Percentiles rank a stretch among this genome's conserved stretches.
phyloP scores from a whole-genome alignment of 768 basidiomycete species.

The Lactarius evosmus region DNA sequence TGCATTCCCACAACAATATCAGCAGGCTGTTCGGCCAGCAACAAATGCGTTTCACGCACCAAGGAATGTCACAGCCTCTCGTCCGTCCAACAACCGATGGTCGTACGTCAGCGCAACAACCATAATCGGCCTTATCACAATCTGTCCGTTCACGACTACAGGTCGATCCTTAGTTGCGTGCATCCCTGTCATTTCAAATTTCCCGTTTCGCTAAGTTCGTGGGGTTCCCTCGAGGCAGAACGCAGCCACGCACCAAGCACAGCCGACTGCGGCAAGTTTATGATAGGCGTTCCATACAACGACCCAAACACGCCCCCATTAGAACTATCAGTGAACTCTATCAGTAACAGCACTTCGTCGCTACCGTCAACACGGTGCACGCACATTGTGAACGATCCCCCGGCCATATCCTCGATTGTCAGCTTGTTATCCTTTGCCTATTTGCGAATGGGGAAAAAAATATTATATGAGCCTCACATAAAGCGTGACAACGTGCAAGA shows the following conservation, averaged over 20 bases:
- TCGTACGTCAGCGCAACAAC: constrained; percentile 92
- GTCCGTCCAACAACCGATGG: constrained; percentile 90
- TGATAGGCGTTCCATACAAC: constrained; percentile 96
- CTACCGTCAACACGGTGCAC: constrained; percentile 32
- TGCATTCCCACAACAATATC: constrained; percentile 22
- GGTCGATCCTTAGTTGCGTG: constrained; percentile 90
- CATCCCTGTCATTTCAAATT: constrained; percentile 56
- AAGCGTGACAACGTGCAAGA: constrained; percentile 5
- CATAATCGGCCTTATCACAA: constrained; percentile 97
- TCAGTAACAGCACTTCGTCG: constrained; percentile 6
- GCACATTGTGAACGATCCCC: constrained; percentile 98
- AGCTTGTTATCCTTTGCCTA: constrained; percentile 89
- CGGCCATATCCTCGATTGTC: constrained; percentile 97
- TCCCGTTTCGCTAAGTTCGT: constrained; percentile 5
- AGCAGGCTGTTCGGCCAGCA: background rate
- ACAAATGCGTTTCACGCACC: constrained; percentile 49
- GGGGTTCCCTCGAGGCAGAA: constrained; percentile 18
- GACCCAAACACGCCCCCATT: constrained; percentile 99
- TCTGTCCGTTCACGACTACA: constrained; percentile 90
- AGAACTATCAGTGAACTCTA: constrained; percentile 52
- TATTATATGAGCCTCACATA: constrained; percentile 14
- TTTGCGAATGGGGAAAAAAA: constrained; percentile 11
- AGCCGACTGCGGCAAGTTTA: constrained; percentile 93
- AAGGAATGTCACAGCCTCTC: constrained; percentile 97
- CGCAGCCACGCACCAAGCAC: constrained; percentile 63